Conservation (phyloP, 352 stramenopile species). For the Pythium dissimile region DNA sequence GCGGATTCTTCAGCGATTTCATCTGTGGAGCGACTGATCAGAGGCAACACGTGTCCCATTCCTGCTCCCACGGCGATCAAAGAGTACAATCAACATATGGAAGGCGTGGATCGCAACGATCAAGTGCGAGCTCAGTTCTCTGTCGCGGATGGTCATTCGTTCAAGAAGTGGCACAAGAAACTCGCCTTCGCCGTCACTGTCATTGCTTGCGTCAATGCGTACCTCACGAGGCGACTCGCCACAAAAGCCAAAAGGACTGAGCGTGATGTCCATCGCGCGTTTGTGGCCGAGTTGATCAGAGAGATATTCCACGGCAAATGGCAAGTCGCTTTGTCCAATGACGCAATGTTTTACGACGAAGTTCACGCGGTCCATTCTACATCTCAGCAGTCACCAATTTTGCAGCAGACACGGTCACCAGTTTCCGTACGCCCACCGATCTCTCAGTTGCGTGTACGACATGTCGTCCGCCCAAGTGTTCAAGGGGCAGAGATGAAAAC, state of each 20-base stretch:
- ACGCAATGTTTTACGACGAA: background rate
- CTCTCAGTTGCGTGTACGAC: background rate
- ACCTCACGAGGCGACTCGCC: slow-evolving; percentile 11
- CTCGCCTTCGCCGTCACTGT: slow-evolving; percentile 21
- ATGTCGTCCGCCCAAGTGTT: background rate
- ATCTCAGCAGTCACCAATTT: background rate
- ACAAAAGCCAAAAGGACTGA: slow-evolving; percentile 2
- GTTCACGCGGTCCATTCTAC: background rate
- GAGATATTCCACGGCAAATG: slow-evolving; percentile 23
- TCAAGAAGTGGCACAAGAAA: slow-evolving; percentile 37
- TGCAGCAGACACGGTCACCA: background rate
- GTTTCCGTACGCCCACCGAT: background rate
- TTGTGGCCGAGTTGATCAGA: slow-evolving; percentile 10
- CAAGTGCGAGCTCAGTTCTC: slow-evolving; percentile 27
- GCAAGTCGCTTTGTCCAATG: slow-evolving; percentile 4
- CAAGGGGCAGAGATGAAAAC: background rate
- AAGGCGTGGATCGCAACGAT: slow-evolving; percentile 29
- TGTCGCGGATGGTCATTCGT: slow-evolving; percentile 21
- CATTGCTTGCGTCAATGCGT: slow-evolving; percentile 25
- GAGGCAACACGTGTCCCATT: background rate
- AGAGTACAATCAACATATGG: slow-evolving; percentile 32
- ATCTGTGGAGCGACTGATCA: slow-evolving; percentile 5
- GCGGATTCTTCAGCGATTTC: slow-evolving; percentile 11
- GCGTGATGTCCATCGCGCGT: slow-evolving; percentile 21
- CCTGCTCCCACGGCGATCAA: slow-evolving; percentile 12